Percentiles rank a stretch among this genome's conserved stretches.
Evolutionary conservation across 306 rosid species (phyloP).

Genomic region (Trifolium subterraneum): DNA sequence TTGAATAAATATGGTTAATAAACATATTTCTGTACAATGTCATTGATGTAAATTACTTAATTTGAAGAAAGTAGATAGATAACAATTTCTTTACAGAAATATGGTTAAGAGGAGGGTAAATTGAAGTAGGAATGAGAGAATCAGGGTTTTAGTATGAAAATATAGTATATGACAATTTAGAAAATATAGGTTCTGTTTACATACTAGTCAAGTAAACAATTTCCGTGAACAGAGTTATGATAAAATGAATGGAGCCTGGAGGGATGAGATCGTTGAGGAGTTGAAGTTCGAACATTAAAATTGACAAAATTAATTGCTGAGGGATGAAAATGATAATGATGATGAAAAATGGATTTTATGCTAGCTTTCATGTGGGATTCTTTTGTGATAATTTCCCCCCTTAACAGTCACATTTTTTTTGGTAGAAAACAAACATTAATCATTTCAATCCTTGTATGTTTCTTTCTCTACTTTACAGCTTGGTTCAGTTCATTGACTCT

Average conservation of each 20-base stretch:
- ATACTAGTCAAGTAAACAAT: slow-evolving; percentile 18
- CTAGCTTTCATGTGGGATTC: slow-evolving; percentile 10
- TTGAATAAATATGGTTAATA: too few species aligned
- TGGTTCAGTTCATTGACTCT: slow-evolving; percentile 92
- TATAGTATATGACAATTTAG: neutral
- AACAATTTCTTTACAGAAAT: neutral
- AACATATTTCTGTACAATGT: neutral
- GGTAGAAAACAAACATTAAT: slow-evolving; percentile 29
- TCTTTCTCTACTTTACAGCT: slow-evolving; percentile 58
- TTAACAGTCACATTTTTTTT: neutral
- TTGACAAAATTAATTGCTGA: slow-evolving; percentile 1
- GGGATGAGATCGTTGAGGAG: slow-evolving; percentile 19
- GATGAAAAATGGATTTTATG: slow-evolving; percentile 23
- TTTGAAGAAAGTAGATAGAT: slow-evolving; percentile 15
- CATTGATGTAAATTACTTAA: neutral
- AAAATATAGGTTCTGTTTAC: slow-evolving; percentile 6
- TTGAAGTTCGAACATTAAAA: slow-evolving; percentile 9
- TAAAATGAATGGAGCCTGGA: slow-evolving; percentile 11
- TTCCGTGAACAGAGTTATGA: neutral
- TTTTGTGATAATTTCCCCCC: slow-evolving; percentile 18
- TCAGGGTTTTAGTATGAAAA: slow-evolving; percentile 20
- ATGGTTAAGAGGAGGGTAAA: slow-evolving; percentile 18
- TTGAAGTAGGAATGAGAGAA: slow-evolving; percentile 6
- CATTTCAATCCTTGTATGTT: slow-evolving; percentile 34
- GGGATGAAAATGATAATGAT: slow-evolving; percentile 1